Evolutionary conservation across 2,329 filamentous ascomycete genomes (phyloP).

Genomic region (Aaosphaeria pasadenensis): DNA sequence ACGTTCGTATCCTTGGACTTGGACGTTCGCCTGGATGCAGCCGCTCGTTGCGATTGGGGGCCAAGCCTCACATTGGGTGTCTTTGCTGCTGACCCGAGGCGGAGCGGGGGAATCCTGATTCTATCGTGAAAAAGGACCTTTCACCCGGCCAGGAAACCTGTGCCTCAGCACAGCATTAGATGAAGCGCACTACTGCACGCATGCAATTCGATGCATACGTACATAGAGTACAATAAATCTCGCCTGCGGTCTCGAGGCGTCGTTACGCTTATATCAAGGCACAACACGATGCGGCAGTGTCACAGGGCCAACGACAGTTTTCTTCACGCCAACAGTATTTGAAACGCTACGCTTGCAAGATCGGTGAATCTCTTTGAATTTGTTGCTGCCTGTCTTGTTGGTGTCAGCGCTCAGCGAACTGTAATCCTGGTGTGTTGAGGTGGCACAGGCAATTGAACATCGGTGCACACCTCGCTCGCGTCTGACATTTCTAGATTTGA

Average conservation of each 20-base stretch:
- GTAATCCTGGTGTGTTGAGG: slow-evolving; percentile 5
- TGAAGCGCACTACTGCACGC: slow-evolving; percentile 18
- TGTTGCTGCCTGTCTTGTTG: neutral
- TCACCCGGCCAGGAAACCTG: slow-evolving; percentile 8
- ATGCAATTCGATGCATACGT: slow-evolving; percentile 18
- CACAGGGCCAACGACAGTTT: slow-evolving; percentile 8
- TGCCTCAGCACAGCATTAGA: neutral
- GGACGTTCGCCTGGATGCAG: slow-evolving; percentile 9
- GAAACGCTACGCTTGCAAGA: neutral
- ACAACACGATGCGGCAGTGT: slow-evolving; percentile 14
- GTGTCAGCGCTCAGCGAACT: too few relatives aligned
- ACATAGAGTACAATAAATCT: slow-evolving; percentile 2
- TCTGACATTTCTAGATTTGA: slow-evolving; percentile 18
- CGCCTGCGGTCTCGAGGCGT: slow-evolving; percentile 18
- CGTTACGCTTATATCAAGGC: slow-evolving; percentile 11
- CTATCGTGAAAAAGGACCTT: slow-evolving; percentile 9
- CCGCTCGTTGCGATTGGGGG: neutral
- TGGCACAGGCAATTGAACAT: slow-evolving; percentile 11
- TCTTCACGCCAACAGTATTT: neutral
- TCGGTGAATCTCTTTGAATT: neutral
- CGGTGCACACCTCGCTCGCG: slow-evolving; percentile 8
- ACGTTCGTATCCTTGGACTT: slow-evolving; percentile 6
- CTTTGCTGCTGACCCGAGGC: slow-evolving; percentile 13
- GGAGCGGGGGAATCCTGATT: slow-evolving; percentile 7
- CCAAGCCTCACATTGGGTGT: neutral